These are phyloP conservation scores for Emergomyces orientalis DNA, from an alignment of 2,329 filamentous ascomycete species.

Conservation along the genomic window DNA sequence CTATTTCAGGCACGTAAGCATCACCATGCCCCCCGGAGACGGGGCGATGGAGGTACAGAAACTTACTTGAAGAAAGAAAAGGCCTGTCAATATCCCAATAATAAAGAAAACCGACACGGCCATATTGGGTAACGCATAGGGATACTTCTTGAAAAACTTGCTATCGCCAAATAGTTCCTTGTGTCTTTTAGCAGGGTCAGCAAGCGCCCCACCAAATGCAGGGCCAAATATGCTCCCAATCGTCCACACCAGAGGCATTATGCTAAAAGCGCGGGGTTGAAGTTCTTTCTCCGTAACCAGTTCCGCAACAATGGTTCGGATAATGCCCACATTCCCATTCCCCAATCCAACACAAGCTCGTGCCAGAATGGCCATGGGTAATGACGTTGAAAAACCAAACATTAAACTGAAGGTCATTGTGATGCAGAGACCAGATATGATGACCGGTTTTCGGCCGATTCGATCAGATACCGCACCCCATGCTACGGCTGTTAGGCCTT, in stretches of 20 bases:
- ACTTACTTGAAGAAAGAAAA: conserved; percentile 63
- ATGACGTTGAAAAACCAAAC: conserved; percentile 72
- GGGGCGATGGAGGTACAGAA: not conserved
- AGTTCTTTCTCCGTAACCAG: conserved; percentile 80
- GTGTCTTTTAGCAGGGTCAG: conserved; percentile 66
- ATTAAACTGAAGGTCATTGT: conserved; percentile 74
- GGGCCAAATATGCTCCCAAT: conserved; percentile 83
- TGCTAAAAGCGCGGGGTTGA: conserved; percentile 78
- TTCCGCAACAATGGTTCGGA: conserved; percentile 85
- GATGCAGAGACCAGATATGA: conserved; percentile 61
- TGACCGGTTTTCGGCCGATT: conserved; percentile 72
- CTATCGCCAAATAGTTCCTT: conserved; percentile 60
- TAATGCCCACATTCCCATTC: conserved; percentile 91
- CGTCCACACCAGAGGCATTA: conserved; percentile 90
- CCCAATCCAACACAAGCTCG: conserved; percentile 71
- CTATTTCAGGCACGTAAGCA: conserved; percentile 25
- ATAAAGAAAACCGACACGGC: conserved; percentile 68
- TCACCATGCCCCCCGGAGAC: not conserved
- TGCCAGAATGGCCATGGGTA: conserved; percentile 69
- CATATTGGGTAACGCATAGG: conserved; percentile 77
- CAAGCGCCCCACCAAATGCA: conserved; percentile 75
- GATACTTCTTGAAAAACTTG: conserved; percentile 62
- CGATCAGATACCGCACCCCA: conserved; percentile 71
- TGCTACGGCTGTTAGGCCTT: conserved; percentile 60
- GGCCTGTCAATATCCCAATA: conserved; percentile 61